Conservation (phyloP, 164 flowering plant species). For the Umbellularia californica region DNA sequence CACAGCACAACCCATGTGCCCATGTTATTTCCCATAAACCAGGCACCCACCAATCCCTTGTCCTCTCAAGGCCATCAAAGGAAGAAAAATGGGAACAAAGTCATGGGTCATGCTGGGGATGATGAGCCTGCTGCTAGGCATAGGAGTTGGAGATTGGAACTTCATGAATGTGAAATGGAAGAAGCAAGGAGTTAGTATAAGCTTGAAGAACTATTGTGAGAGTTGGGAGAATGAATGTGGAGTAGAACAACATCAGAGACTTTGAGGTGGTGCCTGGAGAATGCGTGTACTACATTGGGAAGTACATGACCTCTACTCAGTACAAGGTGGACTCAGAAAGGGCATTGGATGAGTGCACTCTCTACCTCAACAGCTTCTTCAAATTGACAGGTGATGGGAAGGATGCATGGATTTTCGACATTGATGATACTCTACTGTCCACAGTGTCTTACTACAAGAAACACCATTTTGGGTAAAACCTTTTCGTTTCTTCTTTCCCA, state of each 20-base stretch:
- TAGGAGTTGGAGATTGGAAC: slow-evolving; percentile 38
- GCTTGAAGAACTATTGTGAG: slow-evolving; percentile 71
- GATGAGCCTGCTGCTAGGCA: not conserved
- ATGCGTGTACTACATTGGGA: slow-evolving; percentile 50
- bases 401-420: slow-evolving; percentile 77
- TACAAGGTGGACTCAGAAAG: slow-evolving; percentile 51
- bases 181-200: slow-evolving; percentile 14
- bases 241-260: slow-evolving; percentile 60
- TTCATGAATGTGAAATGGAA: slow-evolving; percentile 31
- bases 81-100: not conserved
- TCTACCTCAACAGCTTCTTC: slow-evolving; percentile 39
- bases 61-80: not conserved
- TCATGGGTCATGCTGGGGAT: not conserved
- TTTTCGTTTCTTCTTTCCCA: not conserved
- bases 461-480: slow-evolving; percentile 49
- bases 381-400: slow-evolving; percentile 37
- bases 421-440: slow-evolving; percentile 68
- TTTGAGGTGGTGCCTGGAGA: slow-evolving; percentile 69
- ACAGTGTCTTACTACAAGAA: slow-evolving; percentile 62
- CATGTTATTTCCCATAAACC: slow-evolving; percentile 1
- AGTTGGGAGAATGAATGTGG: slow-evolving; percentile 82
- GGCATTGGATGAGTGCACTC: slow-evolving; percentile 43
- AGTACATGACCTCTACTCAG: slow-evolving; percentile 68
- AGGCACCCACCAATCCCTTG: not conserved
- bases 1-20: slow-evolving; percentile 15